Conservation (phyloP, 129 eudicot genomes). For the Flaveria brownii region DNA sequence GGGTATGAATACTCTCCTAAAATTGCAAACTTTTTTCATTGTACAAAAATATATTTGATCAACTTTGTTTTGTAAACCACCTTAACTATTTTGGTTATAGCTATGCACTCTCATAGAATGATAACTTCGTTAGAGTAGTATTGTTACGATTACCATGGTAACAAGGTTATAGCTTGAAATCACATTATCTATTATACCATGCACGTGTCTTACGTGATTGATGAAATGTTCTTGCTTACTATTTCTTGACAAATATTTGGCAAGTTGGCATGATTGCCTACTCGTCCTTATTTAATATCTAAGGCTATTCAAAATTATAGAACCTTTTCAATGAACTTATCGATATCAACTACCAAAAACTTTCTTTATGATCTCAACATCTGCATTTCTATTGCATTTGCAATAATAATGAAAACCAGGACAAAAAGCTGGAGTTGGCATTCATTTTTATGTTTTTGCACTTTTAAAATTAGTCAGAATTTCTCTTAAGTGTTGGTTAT, state of each 20-base stretch:
- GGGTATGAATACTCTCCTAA: constrained; percentile 50
- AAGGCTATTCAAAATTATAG: not conserved
- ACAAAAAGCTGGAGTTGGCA: no score
- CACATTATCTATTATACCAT: not conserved
- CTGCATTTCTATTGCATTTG: not conserved
- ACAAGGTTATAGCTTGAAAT: not conserved
- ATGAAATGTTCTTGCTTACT: not conserved
- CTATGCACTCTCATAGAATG: no score
- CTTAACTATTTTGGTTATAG: not conserved
- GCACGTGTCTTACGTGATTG: not conserved
- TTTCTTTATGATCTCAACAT: not conserved
- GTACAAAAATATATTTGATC: not conserved
- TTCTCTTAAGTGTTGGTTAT: no score
- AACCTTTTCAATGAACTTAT: not conserved
- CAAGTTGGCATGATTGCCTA: not conserved
- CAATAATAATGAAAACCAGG: no score
- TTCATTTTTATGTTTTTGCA: no score
- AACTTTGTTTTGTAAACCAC: not conserved
- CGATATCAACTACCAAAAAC: not conserved
- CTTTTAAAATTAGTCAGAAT: no score
- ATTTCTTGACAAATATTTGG: not conserved
- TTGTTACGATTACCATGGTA: not conserved
- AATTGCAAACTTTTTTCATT: not conserved
- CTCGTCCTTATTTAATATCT: not conserved
- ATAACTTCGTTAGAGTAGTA: no score